Evolutionary conservation across 2,329 filamentous ascomycete species (phyloP).

Genomic region (Triangularia verruculosa): DNA sequence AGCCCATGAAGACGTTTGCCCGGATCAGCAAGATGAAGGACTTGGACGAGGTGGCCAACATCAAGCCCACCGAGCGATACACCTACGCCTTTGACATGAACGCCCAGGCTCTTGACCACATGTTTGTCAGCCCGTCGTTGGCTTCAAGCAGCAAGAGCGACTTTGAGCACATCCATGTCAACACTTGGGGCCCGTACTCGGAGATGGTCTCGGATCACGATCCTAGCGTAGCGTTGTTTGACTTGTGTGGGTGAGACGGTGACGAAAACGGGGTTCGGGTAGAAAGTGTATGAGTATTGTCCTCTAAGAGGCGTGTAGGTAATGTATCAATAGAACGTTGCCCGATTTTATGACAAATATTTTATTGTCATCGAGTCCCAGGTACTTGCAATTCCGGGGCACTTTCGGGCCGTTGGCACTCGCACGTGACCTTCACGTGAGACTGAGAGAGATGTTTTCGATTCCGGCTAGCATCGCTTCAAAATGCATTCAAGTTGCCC

Average conservation of each 20-base stretch:
- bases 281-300: background rate
- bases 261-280: background rate
- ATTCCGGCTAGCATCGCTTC: background rate
- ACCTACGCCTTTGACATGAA: constrained; percentile 70
- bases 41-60: constrained; percentile 57
- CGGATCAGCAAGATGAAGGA: constrained; percentile 55
- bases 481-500: too few relatives aligned
- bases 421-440: background rate
- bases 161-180: constrained; percentile 68
- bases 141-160: constrained; percentile 35
- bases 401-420: too few relatives aligned
- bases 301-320: background rate
- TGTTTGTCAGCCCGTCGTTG: constrained; percentile 59
- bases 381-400: too few relatives aligned
- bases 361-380: too few relatives aligned
- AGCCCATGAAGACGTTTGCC: constrained; percentile 55
- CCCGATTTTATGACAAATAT: background rate
- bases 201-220: constrained; percentile 66
- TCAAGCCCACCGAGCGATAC: constrained; percentile 59
- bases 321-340: too few relatives aligned
- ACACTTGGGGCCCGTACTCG: constrained; percentile 60
- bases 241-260: constrained; percentile 50
- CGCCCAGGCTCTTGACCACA: constrained; percentile 67
- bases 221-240: constrained; percentile 61
- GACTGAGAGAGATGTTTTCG: too few relatives aligned